These are phyloP conservation scores for Calonectria pauciramosa DNA, from an alignment of 2,329 filamentous ascomycete species.

Conservation along the genomic window DNA sequence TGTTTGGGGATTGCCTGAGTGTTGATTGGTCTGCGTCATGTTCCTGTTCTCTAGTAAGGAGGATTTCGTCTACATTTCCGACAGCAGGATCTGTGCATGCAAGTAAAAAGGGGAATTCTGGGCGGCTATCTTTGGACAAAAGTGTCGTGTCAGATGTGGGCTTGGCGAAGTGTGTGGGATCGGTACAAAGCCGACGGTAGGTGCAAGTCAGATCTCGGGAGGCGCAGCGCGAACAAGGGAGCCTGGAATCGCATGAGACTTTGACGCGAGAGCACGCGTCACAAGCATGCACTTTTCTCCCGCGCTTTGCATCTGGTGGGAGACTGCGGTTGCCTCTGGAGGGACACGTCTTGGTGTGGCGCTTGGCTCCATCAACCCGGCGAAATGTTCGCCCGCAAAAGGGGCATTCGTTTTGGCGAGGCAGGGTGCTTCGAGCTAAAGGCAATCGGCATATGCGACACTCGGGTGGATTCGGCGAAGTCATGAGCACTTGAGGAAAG, in stretches of 20 bases:
- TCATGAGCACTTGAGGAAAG: background rate
- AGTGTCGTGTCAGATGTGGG: too few species aligned
- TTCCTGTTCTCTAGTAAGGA: conserved; percentile 27
- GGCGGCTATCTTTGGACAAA: background rate
- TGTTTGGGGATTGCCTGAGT: background rate
- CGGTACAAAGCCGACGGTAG: conserved; percentile 28
- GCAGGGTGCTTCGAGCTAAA: background rate
- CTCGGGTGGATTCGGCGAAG: background rate
- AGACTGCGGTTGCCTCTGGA: conserved; percentile 19
- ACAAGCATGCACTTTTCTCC: conserved; percentile 34
- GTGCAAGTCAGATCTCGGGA: conserved; percentile 3
- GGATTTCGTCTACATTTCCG: conserved; percentile 14
- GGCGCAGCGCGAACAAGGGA: conserved; percentile 24
- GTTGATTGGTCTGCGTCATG: background rate
- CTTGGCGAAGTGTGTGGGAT: background rate
- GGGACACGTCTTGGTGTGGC: conserved; percentile 29
- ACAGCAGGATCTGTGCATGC: conserved; percentile 16
- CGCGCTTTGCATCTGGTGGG: conserved; percentile 23
- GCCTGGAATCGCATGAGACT: conserved; percentile 10
- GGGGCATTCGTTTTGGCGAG: background rate
- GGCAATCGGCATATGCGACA: conserved; percentile 13
- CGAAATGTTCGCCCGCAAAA: conserved; percentile 33
- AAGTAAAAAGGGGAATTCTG: conserved; percentile 18
- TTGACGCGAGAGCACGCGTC: conserved; percentile 18
- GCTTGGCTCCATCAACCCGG: conserved; percentile 30